A percentile compares a stretch with the other conserved stretches of the same genome.
Evolutionary conservation across 306 rosid species (phyloP).

Genomic region (Abrus precatorius): DNA sequence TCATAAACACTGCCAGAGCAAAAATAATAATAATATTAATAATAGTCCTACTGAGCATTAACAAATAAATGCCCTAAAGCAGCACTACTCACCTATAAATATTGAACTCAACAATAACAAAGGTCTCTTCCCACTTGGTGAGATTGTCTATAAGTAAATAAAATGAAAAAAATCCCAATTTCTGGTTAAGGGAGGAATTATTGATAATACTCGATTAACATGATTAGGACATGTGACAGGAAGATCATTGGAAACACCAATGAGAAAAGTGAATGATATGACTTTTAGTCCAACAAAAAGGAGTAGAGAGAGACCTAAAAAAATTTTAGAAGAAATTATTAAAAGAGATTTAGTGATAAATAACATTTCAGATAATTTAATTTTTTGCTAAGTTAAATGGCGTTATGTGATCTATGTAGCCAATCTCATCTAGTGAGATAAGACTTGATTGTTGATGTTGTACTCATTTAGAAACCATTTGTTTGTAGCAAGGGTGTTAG

Average conservation of each 20-base stretch:
- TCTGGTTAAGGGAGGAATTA: conserved; percentile 28
- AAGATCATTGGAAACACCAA: too few relatives aligned
- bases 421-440: too few relatives aligned
- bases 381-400: too few relatives aligned
- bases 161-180: not conserved
- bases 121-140: not conserved
- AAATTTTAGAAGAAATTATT: too few relatives aligned
- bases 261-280: too few relatives aligned
- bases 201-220: not conserved
- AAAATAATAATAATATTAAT: not conserved
- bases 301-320: too few relatives aligned
- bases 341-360: too few relatives aligned
- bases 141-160: not conserved
- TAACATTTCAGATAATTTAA: too few relatives aligned
- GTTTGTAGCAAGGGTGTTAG: conserved; percentile 7
- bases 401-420: too few relatives aligned
- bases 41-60: not conserved
- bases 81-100: conserved; percentile 28
- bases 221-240: too few relatives aligned
- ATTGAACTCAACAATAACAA: not conserved
- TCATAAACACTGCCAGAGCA: conserved; percentile 10
- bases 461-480: conserved; percentile 9
- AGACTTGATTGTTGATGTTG: too few relatives aligned
- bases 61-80: conserved; percentile 13
- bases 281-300: too few relatives aligned